phyloP scores from a whole-genome alignment of 2,329 filamentous ascomycete species.

The Colletotrichum eremochloae region DNA sequence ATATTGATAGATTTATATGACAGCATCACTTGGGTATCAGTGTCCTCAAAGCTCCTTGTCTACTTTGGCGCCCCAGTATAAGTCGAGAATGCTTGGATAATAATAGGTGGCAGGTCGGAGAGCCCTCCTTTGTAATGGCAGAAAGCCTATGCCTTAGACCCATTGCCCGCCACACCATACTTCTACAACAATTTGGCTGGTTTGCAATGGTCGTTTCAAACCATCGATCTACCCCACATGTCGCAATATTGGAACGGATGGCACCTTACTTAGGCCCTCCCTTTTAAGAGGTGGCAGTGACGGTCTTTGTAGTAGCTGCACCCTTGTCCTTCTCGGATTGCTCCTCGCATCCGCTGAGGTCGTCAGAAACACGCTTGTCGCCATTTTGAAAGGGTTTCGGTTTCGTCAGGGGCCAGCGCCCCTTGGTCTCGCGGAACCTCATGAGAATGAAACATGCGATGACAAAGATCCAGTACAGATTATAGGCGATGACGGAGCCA shows the following conservation, averaged over 20 bases:
- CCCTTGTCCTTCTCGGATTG: slow-evolving; percentile 24
- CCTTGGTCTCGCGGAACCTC: slow-evolving; percentile 74
- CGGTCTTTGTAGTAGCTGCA: slow-evolving; percentile 26
- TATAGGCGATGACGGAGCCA: slow-evolving; percentile 88
- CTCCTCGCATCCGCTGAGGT: slow-evolving; percentile 17
- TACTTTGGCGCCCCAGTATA: neutral
- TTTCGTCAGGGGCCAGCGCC: slow-evolving; percentile 62
- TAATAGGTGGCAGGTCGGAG: neutral
- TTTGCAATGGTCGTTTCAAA: neutral
- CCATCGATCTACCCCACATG: neutral
- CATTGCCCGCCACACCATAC: neutral
- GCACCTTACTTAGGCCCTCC: neutral
- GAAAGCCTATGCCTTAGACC: neutral
- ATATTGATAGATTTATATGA: slow-evolving; percentile 24
- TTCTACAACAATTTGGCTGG: neutral
- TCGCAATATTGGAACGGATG: neutral
- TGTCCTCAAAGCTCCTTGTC: neutral
- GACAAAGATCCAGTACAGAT: slow-evolving; percentile 85
- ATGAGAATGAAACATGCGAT: slow-evolving; percentile 75
- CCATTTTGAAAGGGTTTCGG: slow-evolving; percentile 45
- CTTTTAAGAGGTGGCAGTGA: slow-evolving; percentile 15
- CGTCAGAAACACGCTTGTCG: neutral
- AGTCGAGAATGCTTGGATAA: too few relatives aligned
- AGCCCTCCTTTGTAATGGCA: neutral
- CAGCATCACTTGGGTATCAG: neutral